These are phyloP conservation scores for Biscogniauxia sp. DNA, from an alignment of 2,329 filamentous ascomycete species.

Conservation along the genomic window DNA sequence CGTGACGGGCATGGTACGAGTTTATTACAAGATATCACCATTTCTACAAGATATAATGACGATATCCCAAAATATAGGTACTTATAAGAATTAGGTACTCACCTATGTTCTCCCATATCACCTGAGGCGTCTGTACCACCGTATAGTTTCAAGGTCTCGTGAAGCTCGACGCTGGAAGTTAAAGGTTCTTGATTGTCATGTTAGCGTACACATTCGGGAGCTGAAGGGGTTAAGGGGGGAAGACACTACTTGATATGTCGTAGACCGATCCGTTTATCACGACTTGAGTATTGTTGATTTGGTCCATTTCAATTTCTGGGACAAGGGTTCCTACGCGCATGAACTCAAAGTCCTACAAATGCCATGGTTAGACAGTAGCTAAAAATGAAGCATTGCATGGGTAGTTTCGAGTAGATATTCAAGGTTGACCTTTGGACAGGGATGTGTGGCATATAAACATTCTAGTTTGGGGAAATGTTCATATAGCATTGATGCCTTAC, in stretches of 20 bases:
- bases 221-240: background rate
- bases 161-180: background rate
- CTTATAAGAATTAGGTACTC: no score
- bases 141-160: background rate
- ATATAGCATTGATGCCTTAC: background rate
- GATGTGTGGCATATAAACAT: no score
- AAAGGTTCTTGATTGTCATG: background rate
- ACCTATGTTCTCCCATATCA: background rate
- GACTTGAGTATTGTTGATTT: constrained; percentile 11
- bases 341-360: constrained; percentile 3
- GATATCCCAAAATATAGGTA: no score
- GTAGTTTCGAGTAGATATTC: no score
- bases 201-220: background rate
- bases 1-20: background rate
- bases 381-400: background rate
- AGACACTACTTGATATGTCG: constrained; percentile 9
- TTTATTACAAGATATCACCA: no score
- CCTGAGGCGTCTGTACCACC: background rate
- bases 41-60: no score
- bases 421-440: no score
- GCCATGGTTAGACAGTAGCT: background rate
- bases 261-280: constrained; percentile 20
- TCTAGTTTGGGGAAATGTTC: background rate
- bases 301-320: constrained; percentile 4
- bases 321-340: constrained; percentile 17